phyloP scores from a whole-genome alignment of 2,329 filamentous ascomycete species.

The Rhexocercosporidium sp. region DNA sequence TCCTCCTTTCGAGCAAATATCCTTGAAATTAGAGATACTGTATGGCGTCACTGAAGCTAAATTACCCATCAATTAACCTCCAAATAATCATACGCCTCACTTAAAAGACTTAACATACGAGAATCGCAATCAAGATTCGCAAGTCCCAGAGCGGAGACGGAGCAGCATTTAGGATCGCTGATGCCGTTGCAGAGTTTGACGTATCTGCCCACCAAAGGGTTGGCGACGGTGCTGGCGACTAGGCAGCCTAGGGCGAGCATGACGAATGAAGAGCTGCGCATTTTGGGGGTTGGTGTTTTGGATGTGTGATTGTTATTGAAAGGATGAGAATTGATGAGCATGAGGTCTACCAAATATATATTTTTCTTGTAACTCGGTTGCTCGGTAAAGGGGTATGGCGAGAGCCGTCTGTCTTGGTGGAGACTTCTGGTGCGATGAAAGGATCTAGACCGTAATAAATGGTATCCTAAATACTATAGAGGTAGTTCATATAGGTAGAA shows the following conservation, averaged over 20 bases:
- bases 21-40: slow-evolving; percentile 1
- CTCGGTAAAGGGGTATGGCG: too few relatives aligned
- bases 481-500: too few relatives aligned
- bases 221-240: background rate
- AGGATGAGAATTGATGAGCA: background rate
- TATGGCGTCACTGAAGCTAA: background rate
- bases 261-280: background rate
- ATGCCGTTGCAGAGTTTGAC: background rate
- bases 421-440: too few relatives aligned
- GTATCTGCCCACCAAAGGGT: background rate
- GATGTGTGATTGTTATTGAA: background rate
- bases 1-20: background rate
- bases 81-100: background rate
- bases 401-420: too few relatives aligned
- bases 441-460: too few relatives aligned
- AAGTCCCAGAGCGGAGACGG: background rate
- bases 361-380: too few relatives aligned
- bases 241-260: background rate
- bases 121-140: background rate
- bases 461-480: too few relatives aligned
- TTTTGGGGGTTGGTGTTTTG: background rate
- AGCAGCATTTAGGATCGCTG: background rate
- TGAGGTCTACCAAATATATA: background rate
- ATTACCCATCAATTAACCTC: background rate
- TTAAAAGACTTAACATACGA: background rate